Evolutionary conservation across 2,329 filamentous ascomycete species (phyloP), one percentile per base, ranked within the genome.

Genomic region (Alternaria atra): DNA sequence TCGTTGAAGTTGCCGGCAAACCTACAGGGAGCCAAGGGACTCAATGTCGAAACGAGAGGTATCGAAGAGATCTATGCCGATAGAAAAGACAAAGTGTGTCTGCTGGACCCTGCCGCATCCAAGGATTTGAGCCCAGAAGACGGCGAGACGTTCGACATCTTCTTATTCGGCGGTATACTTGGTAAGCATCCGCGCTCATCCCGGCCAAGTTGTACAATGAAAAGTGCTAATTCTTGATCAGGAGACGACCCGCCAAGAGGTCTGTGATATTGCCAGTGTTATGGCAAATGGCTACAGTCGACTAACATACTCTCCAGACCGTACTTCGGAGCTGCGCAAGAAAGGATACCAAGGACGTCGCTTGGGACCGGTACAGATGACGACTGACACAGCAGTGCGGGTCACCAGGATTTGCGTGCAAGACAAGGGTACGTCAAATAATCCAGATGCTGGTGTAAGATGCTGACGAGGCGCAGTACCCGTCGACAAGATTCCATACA

Each of bases 301-400:
- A 48, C 70, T 78, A 64, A 79, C 66, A 12, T 20, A 13, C 15
- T 62, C 58, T 15, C 62, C 57, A 96, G 94, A 98, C 80, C 90
- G 95, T 64, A 99, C 95, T 5, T 94, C 92, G n/a, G 95, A 99
- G 79, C 83, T 99, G 71, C 89, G 95, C 53, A 93, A 92, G 80
- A 97, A 98, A 77, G 95, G 95, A 3, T 99, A 97, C 72, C 85
- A 90, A 59, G 93, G 94, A 59, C 89, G 95, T 54, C 87, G 95
- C 59, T 84, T 99, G 30, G 95, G 95, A 0, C 92, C 94, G 7
- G 90, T 94, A 71, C 95, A 99, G 80, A 97, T 99, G 94, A 98
- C 95, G 3, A 99, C 95, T 5, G 95, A 99, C 78, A 99, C 95
- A 20, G 95, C 95, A 5, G 95, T 97, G 52, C 87, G 95, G 68